Evolutionary conservation across 148 eudicot genomes (phyloP), one percentile per base, ranked within the genome.

Genomic region (Nepenthes mirabilis): DNA sequence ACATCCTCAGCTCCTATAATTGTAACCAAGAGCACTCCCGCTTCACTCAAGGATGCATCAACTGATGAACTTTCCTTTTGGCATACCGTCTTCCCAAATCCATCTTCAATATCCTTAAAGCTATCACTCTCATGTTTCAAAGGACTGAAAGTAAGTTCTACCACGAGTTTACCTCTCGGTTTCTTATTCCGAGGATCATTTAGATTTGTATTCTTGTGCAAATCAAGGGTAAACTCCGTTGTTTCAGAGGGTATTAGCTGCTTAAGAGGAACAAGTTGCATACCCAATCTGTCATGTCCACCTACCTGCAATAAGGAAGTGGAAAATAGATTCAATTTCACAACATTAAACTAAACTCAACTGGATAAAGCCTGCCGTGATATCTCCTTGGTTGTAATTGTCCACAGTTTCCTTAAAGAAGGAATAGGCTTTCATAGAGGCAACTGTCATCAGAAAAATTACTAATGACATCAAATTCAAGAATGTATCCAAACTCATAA

Each of bases 1-100:
- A 88, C 75, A 58, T 86, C 95, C 56, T 75, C 79, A 3, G 98
- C 98, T 64, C 84, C 86, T 59, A 82, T 72, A 48, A 88, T 64
- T 1, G 75, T 76, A 37, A 91, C 84, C 63, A 75, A 64, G 70
- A 91, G 95, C 12, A 77, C 74, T 65, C 98, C 98, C 7, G 88
- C 84, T 61, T 82, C 98, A 36, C 66, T 74, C 11, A 64, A 61
- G 58, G 72, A 74, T 43, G 51, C 75, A 51, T 60, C 74, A 43
- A 64, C 67, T 5, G 61, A 59, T 59, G 50, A 52, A 36, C 70
- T 36, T 1, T 61, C 72, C 13, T 63, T 49, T 58, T 56, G 60
- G 62, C 80, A 80, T 54, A 66, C 69, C 33, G 50, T 80, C 60
- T 62, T 68, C 36, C 43, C 36, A 6, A 11, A 36, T 52, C 71